Evolutionary conservation across 352 stramenopile species (phyloP).

Genomic region (Phytophthora fragariaefolia): DNA sequence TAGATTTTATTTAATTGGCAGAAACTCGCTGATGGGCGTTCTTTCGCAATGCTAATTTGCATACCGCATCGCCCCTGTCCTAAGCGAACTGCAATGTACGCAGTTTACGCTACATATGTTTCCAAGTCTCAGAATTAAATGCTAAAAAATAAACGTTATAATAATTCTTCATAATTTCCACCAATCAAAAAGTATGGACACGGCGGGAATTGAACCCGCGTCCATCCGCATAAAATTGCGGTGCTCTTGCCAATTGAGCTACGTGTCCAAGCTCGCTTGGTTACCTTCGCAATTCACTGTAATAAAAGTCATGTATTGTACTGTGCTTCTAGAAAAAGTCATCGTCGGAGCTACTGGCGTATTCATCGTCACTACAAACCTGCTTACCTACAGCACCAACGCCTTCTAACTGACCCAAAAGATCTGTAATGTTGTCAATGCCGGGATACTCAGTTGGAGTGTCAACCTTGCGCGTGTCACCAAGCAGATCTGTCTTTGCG

Average conservation of each 20-base stretch:
- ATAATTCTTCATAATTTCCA: not conserved
- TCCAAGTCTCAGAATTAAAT: no score
- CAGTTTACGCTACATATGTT: no score
- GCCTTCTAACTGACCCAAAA: not conserved
- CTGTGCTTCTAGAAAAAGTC: conserved; percentile 1
- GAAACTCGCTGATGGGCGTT: no score
- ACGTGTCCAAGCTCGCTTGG: conserved; percentile 12
- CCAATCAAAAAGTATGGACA: conserved; percentile 6
- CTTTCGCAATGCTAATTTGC: no score
- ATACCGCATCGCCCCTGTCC: no score
- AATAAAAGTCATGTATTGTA: not conserved
- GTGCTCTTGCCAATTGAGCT: conserved; percentile 12
- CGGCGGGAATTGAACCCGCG: conserved; percentile 1
- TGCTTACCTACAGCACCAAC: not conserved
- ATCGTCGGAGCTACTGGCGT: not conserved
- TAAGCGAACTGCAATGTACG: no score
- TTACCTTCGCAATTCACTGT: conserved; percentile 7
- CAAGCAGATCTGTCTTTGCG: conserved; percentile 2
- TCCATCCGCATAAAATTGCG: conserved; percentile 6
- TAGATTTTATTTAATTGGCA: no score
- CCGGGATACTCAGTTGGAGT: not conserved
- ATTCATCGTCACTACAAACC: not conserved
- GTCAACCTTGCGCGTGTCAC: not conserved
- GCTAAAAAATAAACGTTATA: no score
- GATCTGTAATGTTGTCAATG: conserved; percentile 4